phyloP scores from a whole-genome alignment of 23 red algal genomes.

The Gracilaria vermiculophylla region DNA sequence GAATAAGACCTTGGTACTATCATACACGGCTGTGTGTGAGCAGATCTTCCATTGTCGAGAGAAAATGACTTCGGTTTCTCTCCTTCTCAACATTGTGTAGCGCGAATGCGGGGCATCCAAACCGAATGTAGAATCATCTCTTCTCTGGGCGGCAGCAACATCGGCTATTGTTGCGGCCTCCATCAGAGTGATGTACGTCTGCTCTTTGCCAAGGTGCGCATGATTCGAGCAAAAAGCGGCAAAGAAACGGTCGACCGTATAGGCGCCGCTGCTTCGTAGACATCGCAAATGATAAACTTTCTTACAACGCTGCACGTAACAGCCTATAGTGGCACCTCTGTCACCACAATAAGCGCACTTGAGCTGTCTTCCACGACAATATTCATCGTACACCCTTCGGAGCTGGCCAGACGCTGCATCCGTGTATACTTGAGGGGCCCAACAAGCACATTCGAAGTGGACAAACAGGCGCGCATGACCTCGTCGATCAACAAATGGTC shows the following conservation, averaged over 20 bases:
- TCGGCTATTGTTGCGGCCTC: constrained; percentile 71
- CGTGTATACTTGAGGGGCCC: constrained; percentile 86
- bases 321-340: constrained; percentile 77
- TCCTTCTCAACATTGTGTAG: constrained; percentile 55
- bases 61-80: constrained; percentile 71
- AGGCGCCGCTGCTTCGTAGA: constrained; percentile 29
- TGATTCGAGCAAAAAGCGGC: constrained; percentile 72
- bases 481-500: constrained; percentile 71
- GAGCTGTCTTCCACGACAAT: constrained; percentile 66
- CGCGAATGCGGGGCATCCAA: constrained; percentile 74
- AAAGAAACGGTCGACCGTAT: constrained; percentile 59
- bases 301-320: constrained; percentile 75
- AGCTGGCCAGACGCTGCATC: constrained; percentile 59
- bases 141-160: constrained; percentile 39
- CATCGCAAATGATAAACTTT: constrained; percentile 75
- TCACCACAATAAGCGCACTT: constrained; percentile 62
- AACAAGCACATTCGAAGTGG: constrained; percentile 87
- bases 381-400: constrained; percentile 77
- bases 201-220: constrained; percentile 36
- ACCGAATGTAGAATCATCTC: constrained; percentile 64
- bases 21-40: constrained; percentile 37
- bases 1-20: constrained; percentile 48
- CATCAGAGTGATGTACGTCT: constrained; percentile 51
- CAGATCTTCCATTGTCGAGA: constrained; percentile 43
- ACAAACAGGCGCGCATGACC: constrained; percentile 66